Base-by-base conservation (phyloP, 345 rosid genomes). In the Turritis glabra region DNA sequence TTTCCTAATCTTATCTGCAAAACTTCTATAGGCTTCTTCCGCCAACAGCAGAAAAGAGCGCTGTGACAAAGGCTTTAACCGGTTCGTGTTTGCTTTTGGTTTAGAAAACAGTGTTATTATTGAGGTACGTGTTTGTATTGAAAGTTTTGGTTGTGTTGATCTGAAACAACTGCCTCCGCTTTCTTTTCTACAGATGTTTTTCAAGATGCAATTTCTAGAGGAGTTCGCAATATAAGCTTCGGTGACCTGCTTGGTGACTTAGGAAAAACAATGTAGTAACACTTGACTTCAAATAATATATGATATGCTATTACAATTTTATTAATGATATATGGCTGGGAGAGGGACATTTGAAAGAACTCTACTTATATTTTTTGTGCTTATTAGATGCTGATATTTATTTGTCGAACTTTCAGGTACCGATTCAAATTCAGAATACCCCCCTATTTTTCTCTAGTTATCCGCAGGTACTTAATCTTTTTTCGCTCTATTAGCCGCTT, bases 371-470 rank as follows among this genome's bases (percentile, higher is more conserved):
- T 2, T 17, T 2, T 17, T 40, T 69, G 50, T 23, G 32, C 23
- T 19, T 75, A 60, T 40, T 43, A 43, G 55, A 69, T 54, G 53
- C 37, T 63, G 53, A 73, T 58, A 26, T 75, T 62, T 30, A 50
- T 69, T 77, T 44, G 46, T 52, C 79, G 50, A 56, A 50, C 69
- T 83, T 79, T 80, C 92, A 93, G 98, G 98, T 93, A 91, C 85
- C 80, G 87, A 82, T 89, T 93, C 91, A 93, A 93, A 77, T 91
- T 93, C 80, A 94, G 67, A 70, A 88, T 91, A 80, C 97, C 98
- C 50, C 88, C 98, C 29, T 93, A 93, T 79, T 93, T 93, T 81
- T 91, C 90, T 69, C 98, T 93, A 32, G 98, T 93, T 60, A 88
- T 91, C 60, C 85, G 97, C 68, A 93, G 98, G 98, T 93, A 84